Base-by-base conservation (phyloP, 2,329 filamentous ascomycete genomes). In the Fusarium pseudocircinatum region DNA sequence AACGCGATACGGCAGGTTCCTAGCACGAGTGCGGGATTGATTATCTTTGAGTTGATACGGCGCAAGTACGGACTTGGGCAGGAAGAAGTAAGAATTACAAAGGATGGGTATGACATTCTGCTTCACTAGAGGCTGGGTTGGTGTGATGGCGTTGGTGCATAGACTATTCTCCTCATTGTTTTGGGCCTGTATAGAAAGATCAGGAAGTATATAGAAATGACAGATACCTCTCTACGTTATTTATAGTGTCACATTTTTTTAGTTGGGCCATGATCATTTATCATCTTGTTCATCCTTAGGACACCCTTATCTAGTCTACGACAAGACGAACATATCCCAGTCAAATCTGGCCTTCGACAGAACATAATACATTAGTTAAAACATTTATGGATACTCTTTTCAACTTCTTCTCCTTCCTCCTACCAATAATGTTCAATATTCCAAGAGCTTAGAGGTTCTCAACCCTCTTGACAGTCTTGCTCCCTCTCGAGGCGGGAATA, bases 1-100 rank as follows among this genome's bases (percentile, higher is more conserved):
- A 91, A 88, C 60, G 93, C 93, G 2, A 87, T 94, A 59, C 85
- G 91, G 10, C 92, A 94, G 81, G 91, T 94, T 4, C 93, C 93
- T 1, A 93, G 92, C 78, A 95, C 93, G 4, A 93, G 91, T 67
- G 93, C 93, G 0, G 93, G 92, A 0, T 79, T 95, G 67, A 93
- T 95, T 74, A 93, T 94, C 26, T 95, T 95, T 79, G 93, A 95
- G 82, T 79, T 95, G 49, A 90, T 94, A 42, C 85, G 93, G 63
- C 85, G 92, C 40, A 94, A 93, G 81, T 95, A 94, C 75, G 91
- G 91, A 4, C 85, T 88, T 65, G 86, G 87, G 4, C 85, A 85
- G 24, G 91, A 92, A 56, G 87, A 87, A 75, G 90, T 90, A 70
- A 86, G 86, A 74, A 94, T 93, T 60, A 88, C 86, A 54, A 89